Conservation (phyloP, 441 rosid species). For the Adansonia gregorii region DNA sequence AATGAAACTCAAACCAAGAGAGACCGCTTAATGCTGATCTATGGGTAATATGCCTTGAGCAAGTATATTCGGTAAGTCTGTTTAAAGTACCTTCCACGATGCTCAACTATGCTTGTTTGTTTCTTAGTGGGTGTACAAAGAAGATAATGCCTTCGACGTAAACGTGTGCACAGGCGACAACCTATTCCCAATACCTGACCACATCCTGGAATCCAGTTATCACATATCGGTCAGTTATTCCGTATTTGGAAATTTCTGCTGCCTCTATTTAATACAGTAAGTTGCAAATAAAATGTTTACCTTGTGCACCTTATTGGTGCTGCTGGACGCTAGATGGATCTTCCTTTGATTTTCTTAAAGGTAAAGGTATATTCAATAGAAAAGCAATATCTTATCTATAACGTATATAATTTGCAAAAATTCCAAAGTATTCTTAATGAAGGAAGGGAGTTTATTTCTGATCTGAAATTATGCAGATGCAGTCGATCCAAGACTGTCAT, state of each 20-base stretch:
- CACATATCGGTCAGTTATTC: not conserved
- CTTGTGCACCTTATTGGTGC: not conserved
- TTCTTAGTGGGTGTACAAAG: too few relatives aligned
- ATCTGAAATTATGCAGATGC: not conserved
- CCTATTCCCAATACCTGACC: too few relatives aligned
- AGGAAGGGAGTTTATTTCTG: not conserved
- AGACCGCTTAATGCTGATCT: conserved; percentile 75
- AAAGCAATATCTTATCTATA: not conserved
- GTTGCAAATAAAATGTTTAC: not conserved
- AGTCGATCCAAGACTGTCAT: not conserved
- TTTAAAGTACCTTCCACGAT: too few relatives aligned
- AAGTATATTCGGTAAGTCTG: too few relatives aligned
- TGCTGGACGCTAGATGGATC: not conserved
- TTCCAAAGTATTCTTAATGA: not conserved
- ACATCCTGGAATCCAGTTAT: too few relatives aligned
- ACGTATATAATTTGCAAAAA: not conserved
- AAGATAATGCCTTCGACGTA: too few relatives aligned
- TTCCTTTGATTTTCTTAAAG: not conserved
- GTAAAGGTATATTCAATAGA: not conserved
- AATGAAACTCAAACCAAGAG: conserved; percentile 57
- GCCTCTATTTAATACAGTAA: not conserved
- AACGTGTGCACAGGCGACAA: too few relatives aligned
- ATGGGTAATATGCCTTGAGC: conserved; percentile 79
- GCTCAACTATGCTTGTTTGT: too few relatives aligned
- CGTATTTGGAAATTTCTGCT: not conserved